Percentiles rank a stretch among this genome's conserved stretches.
These are phyloP conservation scores for Mortierella sp. DNA, from an alignment of 371 early-diverging fungal genomes.

Conservation along the genomic window DNA sequence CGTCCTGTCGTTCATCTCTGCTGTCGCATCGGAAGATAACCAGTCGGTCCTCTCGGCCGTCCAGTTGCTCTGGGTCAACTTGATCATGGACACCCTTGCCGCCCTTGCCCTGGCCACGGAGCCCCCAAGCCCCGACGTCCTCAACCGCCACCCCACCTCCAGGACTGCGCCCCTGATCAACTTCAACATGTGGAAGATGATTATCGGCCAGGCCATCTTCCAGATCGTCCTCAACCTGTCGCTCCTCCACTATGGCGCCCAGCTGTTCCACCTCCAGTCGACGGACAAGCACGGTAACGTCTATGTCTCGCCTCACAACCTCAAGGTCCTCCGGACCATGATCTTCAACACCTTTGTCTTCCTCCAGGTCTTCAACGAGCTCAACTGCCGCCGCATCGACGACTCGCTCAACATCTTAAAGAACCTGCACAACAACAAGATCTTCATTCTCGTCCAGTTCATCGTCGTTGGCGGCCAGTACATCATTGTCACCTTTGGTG, in stretches of 20 bases:
- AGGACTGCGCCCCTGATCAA: constrained; percentile 87
- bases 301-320: constrained; percentile 37
- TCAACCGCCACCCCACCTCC: constrained; percentile 86
- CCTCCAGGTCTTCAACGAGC: constrained; percentile 93
- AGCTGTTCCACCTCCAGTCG: constrained; percentile 73
- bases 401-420: constrained; percentile 88
- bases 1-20: constrained; percentile 72
- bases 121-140: constrained; percentile 79
- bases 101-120: constrained; percentile 92
- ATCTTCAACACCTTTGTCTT: constrained; percentile 98
- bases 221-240: constrained; percentile 78
- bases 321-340: constrained; percentile 78
- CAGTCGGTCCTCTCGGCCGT: constrained; percentile 82
- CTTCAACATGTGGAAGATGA: constrained; percentile 93
- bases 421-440: constrained; percentile 82
- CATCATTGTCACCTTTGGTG: constrained; percentile 91
- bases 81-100: constrained; percentile 91
- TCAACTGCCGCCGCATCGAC: constrained; percentile 87
- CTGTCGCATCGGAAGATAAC: constrained; percentile 66
- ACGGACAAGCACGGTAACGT: constrained; percentile 23
- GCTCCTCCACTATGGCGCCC: constrained; percentile 71
- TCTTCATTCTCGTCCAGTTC: constrained; percentile 83
- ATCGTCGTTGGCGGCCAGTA: constrained; percentile 81
- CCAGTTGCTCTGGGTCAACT: constrained; percentile 91
- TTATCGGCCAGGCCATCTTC: constrained; percentile 90